Percentiles rank a stretch among this genome's conserved stretches.
phyloP scores from a whole-genome alignment of 1,284 basidiomycete species.

The Bjerkandera adusta region DNA sequence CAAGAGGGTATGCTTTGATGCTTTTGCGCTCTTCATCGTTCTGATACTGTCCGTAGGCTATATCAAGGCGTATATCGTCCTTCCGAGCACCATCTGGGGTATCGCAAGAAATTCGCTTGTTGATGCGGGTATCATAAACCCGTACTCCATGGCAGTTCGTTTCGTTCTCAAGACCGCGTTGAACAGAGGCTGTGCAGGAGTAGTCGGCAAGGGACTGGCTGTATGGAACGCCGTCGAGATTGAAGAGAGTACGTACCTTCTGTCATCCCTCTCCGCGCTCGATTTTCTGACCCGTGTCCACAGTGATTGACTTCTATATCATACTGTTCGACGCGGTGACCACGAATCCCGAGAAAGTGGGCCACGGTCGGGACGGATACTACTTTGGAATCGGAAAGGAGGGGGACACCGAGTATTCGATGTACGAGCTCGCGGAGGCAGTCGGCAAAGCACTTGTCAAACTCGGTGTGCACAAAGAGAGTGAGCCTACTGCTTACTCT shows the following conservation, averaged over 20 bases:
- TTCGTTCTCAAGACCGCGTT: slow-evolving; percentile 35
- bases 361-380: slow-evolving; percentile 42
- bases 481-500: slow-evolving; percentile 29
- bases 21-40: too few species aligned
- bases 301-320: slow-evolving; percentile 19
- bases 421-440: slow-evolving; percentile 33
- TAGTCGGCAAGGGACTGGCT: slow-evolving; percentile 35
- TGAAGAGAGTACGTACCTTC: slow-evolving; percentile 34
- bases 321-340: slow-evolving; percentile 19
- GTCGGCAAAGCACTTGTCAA: slow-evolving; percentile 34
- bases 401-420: slow-evolving; percentile 42
- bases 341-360: slow-evolving; percentile 12
- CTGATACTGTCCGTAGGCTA: slow-evolving; percentile 33
- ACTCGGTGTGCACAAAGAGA: slow-evolving; percentile 22
- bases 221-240: slow-evolving; percentile 43
- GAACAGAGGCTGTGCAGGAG: slow-evolving; percentile 23
- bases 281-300: background rate
- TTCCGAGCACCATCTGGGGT: slow-evolving; percentile 49
- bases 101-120: slow-evolving; percentile 42
- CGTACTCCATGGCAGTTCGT: slow-evolving; percentile 45
- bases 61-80: slow-evolving; percentile 44
- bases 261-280: too few species aligned
- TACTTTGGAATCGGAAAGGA: slow-evolving; percentile 42
- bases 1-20: slow-evolving; percentile 38
- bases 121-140: slow-evolving; percentile 43